These are phyloP conservation scores for Gossypium bickii DNA, from an alignment of 345 rosid species.

Conservation along the genomic window DNA sequence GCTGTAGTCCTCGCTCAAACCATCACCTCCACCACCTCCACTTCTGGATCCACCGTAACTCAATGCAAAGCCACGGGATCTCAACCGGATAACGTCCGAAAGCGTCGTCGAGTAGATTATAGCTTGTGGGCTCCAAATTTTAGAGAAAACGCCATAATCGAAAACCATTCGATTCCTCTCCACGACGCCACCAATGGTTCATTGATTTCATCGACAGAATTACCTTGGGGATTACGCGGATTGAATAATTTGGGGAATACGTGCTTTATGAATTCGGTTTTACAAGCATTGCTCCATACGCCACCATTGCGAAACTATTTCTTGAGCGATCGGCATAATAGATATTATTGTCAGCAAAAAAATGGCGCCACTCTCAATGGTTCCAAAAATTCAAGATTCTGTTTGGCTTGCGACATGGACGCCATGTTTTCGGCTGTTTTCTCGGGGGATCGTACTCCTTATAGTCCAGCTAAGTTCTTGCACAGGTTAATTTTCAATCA, in stretches of 20 bases:
- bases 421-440: slow-evolving; percentile 46
- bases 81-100: slow-evolving; percentile 38
- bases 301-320: slow-evolving; percentile 57
- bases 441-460: slow-evolving; percentile 50
- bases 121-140: slow-evolving; percentile 45
- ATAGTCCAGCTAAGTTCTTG: slow-evolving; percentile 57
- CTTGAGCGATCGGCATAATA: slow-evolving; percentile 49
- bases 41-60: slow-evolving; percentile 18
- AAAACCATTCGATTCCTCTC: slow-evolving; percentile 22
- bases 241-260: slow-evolving; percentile 58
- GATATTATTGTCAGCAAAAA: slow-evolving; percentile 39
- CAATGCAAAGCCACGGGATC: background rate
- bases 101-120: slow-evolving; percentile 46
- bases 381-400: slow-evolving; percentile 23
- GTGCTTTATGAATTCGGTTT: slow-evolving; percentile 59
- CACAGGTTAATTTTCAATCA: slow-evolving; percentile 36
- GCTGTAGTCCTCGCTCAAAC: slow-evolving; percentile 46
- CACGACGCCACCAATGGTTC: slow-evolving; percentile 8
- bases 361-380: slow-evolving; percentile 8
- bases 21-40: slow-evolving; percentile 15
- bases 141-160: slow-evolving; percentile 30
- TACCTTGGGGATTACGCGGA: slow-evolving; percentile 50
- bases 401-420: slow-evolving; percentile 55
- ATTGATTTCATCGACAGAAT: background rate
- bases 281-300: slow-evolving; percentile 57